phyloP scores from a whole-genome alignment of 1,284 basidiomycete species.

The Malassezia sp. region DNA sequence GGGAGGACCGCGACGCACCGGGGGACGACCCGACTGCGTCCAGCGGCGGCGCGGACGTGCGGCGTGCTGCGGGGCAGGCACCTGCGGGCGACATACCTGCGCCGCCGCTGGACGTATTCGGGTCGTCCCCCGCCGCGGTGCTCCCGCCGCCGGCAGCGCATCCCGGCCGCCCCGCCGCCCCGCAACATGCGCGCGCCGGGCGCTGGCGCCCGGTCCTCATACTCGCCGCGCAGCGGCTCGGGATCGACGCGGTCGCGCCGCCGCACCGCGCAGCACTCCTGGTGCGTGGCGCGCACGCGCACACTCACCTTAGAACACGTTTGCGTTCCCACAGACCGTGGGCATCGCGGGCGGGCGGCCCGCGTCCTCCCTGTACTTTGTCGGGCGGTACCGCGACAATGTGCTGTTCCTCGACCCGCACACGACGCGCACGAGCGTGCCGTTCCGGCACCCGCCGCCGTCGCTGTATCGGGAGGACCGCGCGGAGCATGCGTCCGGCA shows the following conservation, averaged over 20 bases:
- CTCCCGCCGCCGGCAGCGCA: no score
- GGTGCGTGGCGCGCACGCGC: no score
- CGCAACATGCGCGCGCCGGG: no score
- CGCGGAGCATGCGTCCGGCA: conserved; percentile 43
- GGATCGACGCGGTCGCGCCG: conserved; percentile 84
- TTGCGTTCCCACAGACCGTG: conserved; percentile 85
- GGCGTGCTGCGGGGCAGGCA: no score
- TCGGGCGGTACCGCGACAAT: conserved; percentile 64
- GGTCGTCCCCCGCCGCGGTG: no score
- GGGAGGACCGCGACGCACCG: neutral
- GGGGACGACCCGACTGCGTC: neutral
- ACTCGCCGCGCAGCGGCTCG: conserved; percentile 73
- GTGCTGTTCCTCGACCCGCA: conserved; percentile 91
- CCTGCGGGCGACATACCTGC: no score
- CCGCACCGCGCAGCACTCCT: conserved; percentile 84
- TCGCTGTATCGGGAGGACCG: conserved; percentile 21
- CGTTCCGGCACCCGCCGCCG: conserved; percentile 57
- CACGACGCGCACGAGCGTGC: conserved; percentile 68
- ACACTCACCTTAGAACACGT: conserved; percentile 80
- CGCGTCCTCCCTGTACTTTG: conserved; percentile 92
- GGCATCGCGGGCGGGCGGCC: conserved; percentile 92
- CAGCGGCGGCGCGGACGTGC: no score
- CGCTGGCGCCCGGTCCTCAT: conserved; percentile 63
- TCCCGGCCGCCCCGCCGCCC: no score
- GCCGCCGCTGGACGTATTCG: no score